Evolutionary conservation across 176 grass and related monocot species (phyloP).

Genomic region (Luzula sylvatica): DNA sequence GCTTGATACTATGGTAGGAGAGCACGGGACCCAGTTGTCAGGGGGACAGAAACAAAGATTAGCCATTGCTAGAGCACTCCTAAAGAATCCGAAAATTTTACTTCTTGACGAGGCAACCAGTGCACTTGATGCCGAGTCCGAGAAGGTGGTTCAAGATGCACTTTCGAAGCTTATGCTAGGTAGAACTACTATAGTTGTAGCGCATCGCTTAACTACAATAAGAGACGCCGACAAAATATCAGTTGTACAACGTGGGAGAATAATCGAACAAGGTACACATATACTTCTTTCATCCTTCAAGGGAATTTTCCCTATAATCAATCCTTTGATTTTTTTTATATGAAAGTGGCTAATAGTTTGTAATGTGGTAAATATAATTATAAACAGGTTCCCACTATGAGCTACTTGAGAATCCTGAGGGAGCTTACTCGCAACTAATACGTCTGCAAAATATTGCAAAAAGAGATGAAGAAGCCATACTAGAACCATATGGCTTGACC

Average conservation of each 20-base stretch:
- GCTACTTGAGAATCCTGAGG: conserved; percentile 41
- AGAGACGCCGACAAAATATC: conserved; percentile 65
- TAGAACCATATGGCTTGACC: conserved; percentile 13
- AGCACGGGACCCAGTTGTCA: conserved; percentile 65
- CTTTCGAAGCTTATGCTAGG: conserved; percentile 49
- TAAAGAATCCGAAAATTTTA: conserved; percentile 67
- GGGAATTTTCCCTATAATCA: not conserved
- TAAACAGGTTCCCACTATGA: conserved; percentile 47
- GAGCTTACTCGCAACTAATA: conserved; percentile 57
- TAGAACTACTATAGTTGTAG: conserved; percentile 56
- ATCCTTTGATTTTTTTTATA: not conserved
- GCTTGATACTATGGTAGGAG: conserved; percentile 66
- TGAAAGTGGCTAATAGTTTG: not conserved
- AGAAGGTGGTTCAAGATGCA: conserved; percentile 61
- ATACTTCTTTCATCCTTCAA: conserved; percentile 5
- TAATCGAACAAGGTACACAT: conserved; percentile 55
- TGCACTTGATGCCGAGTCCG: conserved; percentile 68
- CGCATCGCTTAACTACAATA: conserved; percentile 55
- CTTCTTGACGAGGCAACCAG: conserved; percentile 76
- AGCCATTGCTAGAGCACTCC: conserved; percentile 67
- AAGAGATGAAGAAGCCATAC: conserved; percentile 2
- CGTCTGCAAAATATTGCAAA: conserved; percentile 31
- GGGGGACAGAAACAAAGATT: conserved; percentile 78
- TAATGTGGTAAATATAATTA: not conserved
- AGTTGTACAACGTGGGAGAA: conserved; percentile 46